Evolutionary conservation across 2,329 filamentous ascomycete species (phyloP), one percentile per base, ranked within the genome.

Genomic region (Amesomyces nigricolor): DNA sequence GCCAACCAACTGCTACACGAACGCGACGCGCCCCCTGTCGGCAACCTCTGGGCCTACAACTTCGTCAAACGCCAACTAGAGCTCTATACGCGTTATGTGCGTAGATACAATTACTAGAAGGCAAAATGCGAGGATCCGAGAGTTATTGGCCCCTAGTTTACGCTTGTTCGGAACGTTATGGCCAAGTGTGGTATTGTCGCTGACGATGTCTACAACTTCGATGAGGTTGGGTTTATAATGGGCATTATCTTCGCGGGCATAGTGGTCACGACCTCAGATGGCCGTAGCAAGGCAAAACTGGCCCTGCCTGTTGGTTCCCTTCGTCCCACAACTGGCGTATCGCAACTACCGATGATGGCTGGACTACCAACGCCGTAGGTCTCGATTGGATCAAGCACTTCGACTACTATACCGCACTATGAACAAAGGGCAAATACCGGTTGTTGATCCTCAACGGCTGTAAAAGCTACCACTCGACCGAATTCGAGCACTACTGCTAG

Each of bases 401-500:
- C n/a, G n/a, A 39, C 37, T 39, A 2, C 37, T 39, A 39, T 39
- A 39, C 9, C 5, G 13, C 17, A 16, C 37, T 6, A 2, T 9
- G 14, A 2, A 39, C 14, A 19, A 39, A 39, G n/a, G 37, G 37
- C 13, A 39, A 14, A 39, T 13, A 39, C 8, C 37, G n/a, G 37
- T 14, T 39, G 13, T 39, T 39, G n/a, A 39, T 39, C 13, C n/a
- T 39, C 11, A 6, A 39, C n/a, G 13, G 37, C 30, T 9, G 9
- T 9, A 9, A 39, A 39, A 39, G 37, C 37, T 39, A 39, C 37
- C 9, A 39, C n/a, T 39, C 47, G 32, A 40, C 35, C 19, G 35
- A 40, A 26, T 52, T 56, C 35, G 48, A 56, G 42, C 39, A 10
- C 17, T 52, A 47, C 22, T 56, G 29, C 42, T 30, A 56, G 32